A percentile compares a stretch with the other conserved stretches of the same genome.
These are phyloP conservation scores for Candida dubliniensis DNA, from an alignment of 1,139 yeast genomes.

Conservation along the genomic window DNA sequence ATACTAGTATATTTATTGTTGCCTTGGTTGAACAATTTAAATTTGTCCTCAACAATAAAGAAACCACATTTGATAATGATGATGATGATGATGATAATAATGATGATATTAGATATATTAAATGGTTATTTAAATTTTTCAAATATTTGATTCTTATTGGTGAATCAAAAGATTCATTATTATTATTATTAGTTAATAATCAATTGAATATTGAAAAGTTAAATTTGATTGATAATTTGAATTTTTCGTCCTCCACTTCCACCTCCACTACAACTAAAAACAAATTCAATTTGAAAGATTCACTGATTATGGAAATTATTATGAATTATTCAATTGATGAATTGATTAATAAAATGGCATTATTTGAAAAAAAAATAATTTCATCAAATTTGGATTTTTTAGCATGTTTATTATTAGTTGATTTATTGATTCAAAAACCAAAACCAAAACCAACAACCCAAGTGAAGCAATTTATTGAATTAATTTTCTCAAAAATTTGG, in stretches of 20 bases:
- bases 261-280: not conserved
- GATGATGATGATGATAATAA: slow-evolving; percentile 23
- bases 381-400: slow-evolving; percentile 48
- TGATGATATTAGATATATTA: slow-evolving; percentile 23
- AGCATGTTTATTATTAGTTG: slow-evolving; percentile 41
- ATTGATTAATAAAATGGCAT: slow-evolving; percentile 15
- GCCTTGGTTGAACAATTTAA: slow-evolving; percentile 74
- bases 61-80: slow-evolving; percentile 16
- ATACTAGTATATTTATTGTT: slow-evolving; percentile 65
- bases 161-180: slow-evolving; percentile 38
- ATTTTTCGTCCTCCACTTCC: not conserved
- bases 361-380: slow-evolving; percentile 32
- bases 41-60: slow-evolving; percentile 40
- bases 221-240: slow-evolving; percentile 2
- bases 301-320: slow-evolving; percentile 16
- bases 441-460: slow-evolving; percentile 3
- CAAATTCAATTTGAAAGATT: slow-evolving; percentile 7
- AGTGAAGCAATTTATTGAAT: slow-evolving; percentile 16
- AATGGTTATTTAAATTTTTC: slow-evolving; percentile 55
- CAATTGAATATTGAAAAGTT: slow-evolving; percentile 8
- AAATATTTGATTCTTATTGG: slow-evolving; percentile 52
- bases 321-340: slow-evolving; percentile 18
- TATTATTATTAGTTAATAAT: slow-evolving; percentile 13
- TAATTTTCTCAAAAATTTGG: slow-evolving; percentile 37
- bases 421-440: slow-evolving; percentile 23